Evolutionary conservation across 495 filamentous ascomycete genomes (phyloP).

Genomic region (Endocarpon pusillum): DNA sequence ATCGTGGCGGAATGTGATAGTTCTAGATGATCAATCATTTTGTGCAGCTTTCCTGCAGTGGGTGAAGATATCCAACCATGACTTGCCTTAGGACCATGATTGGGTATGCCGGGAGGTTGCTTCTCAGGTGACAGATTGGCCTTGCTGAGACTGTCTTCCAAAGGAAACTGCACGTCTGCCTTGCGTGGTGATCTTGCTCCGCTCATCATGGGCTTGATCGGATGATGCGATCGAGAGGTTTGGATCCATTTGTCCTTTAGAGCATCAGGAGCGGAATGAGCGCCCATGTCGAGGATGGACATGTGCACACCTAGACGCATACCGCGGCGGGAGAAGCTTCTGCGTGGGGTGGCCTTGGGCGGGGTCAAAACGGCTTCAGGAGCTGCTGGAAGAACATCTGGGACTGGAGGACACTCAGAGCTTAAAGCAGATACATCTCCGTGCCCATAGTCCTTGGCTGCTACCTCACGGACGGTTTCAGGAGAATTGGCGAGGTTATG

Average conservation of each 20-base stretch:
- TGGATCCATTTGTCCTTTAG: slow-evolving; percentile 2
- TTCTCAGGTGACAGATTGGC: neutral
- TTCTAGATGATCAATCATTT: neutral
- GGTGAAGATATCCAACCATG: neutral
- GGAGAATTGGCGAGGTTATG: neutral
- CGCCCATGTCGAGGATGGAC: slow-evolving; percentile 1
- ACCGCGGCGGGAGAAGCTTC: neutral
- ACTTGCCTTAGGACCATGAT: neutral
- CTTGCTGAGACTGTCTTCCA: neutral
- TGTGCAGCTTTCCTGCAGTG: neutral
- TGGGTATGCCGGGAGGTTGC: neutral
- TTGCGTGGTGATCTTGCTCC: neutral
- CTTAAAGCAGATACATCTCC: neutral
- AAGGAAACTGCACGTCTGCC: neutral
- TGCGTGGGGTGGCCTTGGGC: too few species aligned
- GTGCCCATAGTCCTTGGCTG: too few species aligned
- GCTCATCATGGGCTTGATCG: neutral
- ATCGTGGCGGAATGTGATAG: neutral
- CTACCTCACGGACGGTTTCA: too few species aligned
- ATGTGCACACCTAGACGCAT: neutral
- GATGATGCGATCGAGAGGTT: neutral
- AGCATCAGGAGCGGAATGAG: neutral
- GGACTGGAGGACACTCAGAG: neutral
- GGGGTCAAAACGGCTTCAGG: too few species aligned
- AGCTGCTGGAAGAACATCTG: neutral